Base-by-base conservation (phyloP, 345 rosid species). In the Ceriops decandra region DNA sequence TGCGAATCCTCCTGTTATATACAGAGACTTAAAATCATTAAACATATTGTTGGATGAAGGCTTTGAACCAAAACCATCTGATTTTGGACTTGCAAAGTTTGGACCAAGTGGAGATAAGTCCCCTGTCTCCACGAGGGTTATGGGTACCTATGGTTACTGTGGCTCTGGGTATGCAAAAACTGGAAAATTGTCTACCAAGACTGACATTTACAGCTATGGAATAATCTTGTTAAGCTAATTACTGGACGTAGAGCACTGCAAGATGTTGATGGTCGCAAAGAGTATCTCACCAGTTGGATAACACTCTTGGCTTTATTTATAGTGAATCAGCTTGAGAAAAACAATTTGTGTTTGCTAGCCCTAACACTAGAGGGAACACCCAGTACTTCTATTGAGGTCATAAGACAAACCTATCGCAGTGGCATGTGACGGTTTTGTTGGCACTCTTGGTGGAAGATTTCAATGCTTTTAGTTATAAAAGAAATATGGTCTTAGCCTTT, bases 31-130 rank as follows among this genome's bases (percentile, higher is more conserved):
- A 30, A 72, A 72, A 52, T 60, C 71, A 28, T 66, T 71, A 26
- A 72, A 72, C 66, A 72, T 66, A 66, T 24, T 66, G 42, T 16
- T 72, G 3, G 56, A 42, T 6, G 71, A 72, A 2, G 61, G 67
- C n/a, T 72, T 72, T 36, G 19, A 72, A 3, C 66, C 71, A 1
- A 72, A 72, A 52, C 67, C 60, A 22, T 66, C 76, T 7, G 76
- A 72, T 60, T 72, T 72, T 38, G 76, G 76, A 31, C 76, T 72
- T 6, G 70, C 71, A 19, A 72, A 72, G 13, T 72, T 72, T 32
- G 71, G 67, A 30, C 76, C 76, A 0, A 31, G 26, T 6, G 70
- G 71, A 15, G 71, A 66, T 0, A 26, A 66, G 26, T 66, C 71
- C 6, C 71, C 66, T 52, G 76, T 72, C 71, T 66, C 71, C 46